Evolutionary conservation across 2,329 filamentous ascomycete genomes (phyloP).

Genomic region (Trichoderma sp.): DNA sequence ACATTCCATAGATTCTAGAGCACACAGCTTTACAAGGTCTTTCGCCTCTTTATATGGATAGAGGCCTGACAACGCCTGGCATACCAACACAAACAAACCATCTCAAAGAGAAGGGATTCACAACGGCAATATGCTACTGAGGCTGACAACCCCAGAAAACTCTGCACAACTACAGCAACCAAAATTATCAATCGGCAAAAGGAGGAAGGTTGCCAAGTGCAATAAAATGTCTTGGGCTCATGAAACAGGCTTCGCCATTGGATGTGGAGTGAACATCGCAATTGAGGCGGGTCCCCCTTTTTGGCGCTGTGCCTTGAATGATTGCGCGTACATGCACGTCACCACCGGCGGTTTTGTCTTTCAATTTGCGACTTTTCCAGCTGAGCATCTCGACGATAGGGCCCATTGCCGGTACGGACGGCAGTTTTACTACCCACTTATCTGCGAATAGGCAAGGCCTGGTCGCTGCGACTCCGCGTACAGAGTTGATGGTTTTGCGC

Average conservation of each 20-base stretch:
- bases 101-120: background rate
- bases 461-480: background rate
- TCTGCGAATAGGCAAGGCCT: background rate
- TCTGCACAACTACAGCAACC: background rate
- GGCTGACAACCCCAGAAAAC: background rate
- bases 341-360: background rate
- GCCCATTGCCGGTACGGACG: background rate
- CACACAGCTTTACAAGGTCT: background rate
- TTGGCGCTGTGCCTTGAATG: constrained; percentile 2
- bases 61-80: background rate
- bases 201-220: background rate
- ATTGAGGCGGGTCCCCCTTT: constrained; percentile 12
- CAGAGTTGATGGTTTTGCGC: background rate
- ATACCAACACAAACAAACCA: background rate
- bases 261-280: constrained; percentile 16
- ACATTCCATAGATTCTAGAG: background rate
- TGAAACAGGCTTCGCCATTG: constrained; percentile 17
- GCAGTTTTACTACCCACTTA: background rate
- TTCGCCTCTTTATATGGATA: background rate
- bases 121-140: background rate
- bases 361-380: background rate
- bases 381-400: background rate
- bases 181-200: background rate
- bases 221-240: background rate
- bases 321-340: constrained; percentile 25